Evolutionary conservation across 495 filamentous ascomycete genomes (phyloP).

Genomic region (Penicillium daleae): DNA sequence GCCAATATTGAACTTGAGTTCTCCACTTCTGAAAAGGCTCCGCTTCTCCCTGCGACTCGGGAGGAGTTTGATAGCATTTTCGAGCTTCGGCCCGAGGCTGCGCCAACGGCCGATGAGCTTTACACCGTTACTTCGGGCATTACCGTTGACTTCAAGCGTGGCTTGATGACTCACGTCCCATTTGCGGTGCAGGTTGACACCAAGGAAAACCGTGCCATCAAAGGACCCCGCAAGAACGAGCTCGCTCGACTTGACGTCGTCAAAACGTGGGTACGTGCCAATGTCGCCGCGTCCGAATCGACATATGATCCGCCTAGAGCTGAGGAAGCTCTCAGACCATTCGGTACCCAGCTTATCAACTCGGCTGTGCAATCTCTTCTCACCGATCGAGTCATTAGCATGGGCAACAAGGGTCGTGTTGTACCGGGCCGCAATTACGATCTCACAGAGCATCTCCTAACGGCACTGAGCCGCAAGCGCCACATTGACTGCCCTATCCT

Average conservation of each 20-base stretch:
- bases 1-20: conserved; percentile 54
- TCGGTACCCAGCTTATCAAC: conserved; percentile 54
- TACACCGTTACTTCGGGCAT: conserved; percentile 41
- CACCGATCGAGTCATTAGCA: conserved; percentile 60
- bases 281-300: conserved; percentile 54
- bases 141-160: conserved; percentile 40
- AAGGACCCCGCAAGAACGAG: conserved; percentile 23
- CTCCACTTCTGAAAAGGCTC: conserved; percentile 42
- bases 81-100: conserved; percentile 49
- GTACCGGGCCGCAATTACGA: conserved; percentile 59
- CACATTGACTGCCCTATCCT: conserved; percentile 52
- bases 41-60: conserved; percentile 55
- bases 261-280: conserved; percentile 66
- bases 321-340: conserved; percentile 41
- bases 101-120: conserved; percentile 41
- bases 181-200: conserved; percentile 37
- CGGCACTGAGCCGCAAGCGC: conserved; percentile 49
- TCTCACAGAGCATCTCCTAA: conserved; percentile 59
- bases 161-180: conserved; percentile 41
- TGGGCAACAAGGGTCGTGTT: conserved; percentile 56
- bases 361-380: conserved; percentile 61
- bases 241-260: conserved; percentile 41
- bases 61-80: conserved; percentile 55
- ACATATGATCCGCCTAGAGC: conserved; percentile 50
- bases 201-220: conserved; percentile 8